These are phyloP conservation scores for Starmerella potacharoeniae DNA, from an alignment of 805 yeast genomes.

Conservation along the genomic window DNA sequence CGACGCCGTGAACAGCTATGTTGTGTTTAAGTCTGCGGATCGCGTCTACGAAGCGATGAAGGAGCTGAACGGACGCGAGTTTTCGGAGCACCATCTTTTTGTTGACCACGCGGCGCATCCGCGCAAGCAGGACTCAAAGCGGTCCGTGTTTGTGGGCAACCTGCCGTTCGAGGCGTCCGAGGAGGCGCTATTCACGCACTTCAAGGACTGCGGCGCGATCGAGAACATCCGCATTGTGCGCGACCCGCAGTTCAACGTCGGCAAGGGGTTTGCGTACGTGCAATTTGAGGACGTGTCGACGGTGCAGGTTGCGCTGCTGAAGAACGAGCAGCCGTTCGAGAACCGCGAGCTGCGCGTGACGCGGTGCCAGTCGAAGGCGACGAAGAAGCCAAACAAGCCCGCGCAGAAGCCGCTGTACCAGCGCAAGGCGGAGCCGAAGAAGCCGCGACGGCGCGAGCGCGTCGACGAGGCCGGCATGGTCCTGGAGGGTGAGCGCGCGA, in stretches of 20 bases:
- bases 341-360: constrained; percentile 62
- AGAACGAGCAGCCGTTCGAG: constrained; percentile 54
- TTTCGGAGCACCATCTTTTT: constrained; percentile 65
- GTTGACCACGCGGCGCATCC: constrained; percentile 94
- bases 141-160: constrained; percentile 86
- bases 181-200: constrained; percentile 77
- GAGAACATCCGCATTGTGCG: constrained; percentile 85
- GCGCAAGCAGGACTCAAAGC: constrained; percentile 66
- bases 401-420: constrained; percentile 8
- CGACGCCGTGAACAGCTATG: constrained; percentile 77
- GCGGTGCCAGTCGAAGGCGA: constrained; percentile 40
- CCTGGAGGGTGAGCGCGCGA: constrained; percentile 28
- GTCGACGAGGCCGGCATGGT: constrained; percentile 9
- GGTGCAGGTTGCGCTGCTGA: constrained; percentile 69
- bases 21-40: constrained; percentile 54
- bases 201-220: constrained; percentile 54
- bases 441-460: constrained; percentile 6
- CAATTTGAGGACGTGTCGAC: constrained; percentile 60
- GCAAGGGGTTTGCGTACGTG: constrained; percentile 94
- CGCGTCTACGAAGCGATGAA: constrained; percentile 34
- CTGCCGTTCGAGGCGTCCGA: constrained; percentile 87
- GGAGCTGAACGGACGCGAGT: constrained; percentile 51
- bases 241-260: constrained; percentile 86
- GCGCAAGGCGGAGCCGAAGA: constrained; percentile 14
- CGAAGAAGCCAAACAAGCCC: constrained; percentile 4